phyloP scores from a whole-genome alignment of 2,329 filamentous ascomycete species.

The Pyrenophora seminiperda region DNA sequence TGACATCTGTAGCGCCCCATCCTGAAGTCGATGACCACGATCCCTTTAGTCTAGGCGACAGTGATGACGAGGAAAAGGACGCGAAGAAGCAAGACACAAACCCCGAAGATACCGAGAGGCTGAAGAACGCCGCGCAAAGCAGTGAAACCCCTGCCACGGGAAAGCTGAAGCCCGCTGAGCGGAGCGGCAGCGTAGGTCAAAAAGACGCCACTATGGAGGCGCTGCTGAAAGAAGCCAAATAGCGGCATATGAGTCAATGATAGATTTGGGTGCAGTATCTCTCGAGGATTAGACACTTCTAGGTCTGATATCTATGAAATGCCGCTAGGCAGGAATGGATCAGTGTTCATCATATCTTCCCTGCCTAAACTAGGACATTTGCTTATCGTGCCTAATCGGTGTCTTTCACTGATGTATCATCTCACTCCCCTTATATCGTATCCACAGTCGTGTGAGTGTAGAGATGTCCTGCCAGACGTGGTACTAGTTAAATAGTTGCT shows the following conservation, averaged over 20 bases:
- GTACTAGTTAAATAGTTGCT: no score
- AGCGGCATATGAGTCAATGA: background rate
- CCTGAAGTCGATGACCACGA: constrained; percentile 85
- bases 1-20: constrained; percentile 81
- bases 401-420: no score
- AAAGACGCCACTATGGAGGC: constrained; percentile 55
- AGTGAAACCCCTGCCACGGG: constrained; percentile 33
- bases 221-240: constrained; percentile 49
- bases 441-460: no score
- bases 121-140: constrained; percentile 56
- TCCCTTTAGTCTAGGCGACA: constrained; percentile 94
- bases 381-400: no score
- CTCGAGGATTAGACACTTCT: no score
- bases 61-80: constrained; percentile 80
- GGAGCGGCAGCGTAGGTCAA: constrained; percentile 50
- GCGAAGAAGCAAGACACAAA: constrained; percentile 67
- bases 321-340: no score
- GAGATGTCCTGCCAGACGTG: no score
- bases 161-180: constrained; percentile 47
- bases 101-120: constrained; percentile 57
- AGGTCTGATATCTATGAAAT: no score
- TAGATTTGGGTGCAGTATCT: no score
- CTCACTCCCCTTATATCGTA: no score
- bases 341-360: no score
- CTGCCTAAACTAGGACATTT: no score